A percentile compares a stretch with the other conserved stretches of the same genome.
phyloP scores from a whole-genome alignment of 108 stramenopile species.

The Cyclotella baltica region DNA sequence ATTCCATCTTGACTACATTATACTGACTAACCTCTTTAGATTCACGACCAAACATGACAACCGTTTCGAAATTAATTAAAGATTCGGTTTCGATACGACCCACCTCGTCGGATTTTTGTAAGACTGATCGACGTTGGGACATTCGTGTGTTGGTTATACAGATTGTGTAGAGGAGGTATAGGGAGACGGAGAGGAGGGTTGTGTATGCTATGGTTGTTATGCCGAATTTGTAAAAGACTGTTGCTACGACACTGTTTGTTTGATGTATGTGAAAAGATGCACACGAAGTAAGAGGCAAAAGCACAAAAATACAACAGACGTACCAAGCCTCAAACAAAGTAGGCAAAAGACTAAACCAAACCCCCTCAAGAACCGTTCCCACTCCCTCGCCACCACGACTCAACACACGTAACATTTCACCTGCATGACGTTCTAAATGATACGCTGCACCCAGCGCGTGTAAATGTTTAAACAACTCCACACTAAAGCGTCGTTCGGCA shows the following conservation, averaged over 20 bases:
- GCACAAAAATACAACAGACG: no score
- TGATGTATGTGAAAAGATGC: no score
- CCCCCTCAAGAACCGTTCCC: conserved; percentile 36
- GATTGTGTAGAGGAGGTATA: conserved; percentile 43
- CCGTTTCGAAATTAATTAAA: conserved; percentile 58
- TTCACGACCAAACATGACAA: conserved; percentile 57
- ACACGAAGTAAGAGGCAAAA: no score
- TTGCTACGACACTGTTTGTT: conserved; percentile 42
- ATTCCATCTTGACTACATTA: conserved; percentile 36
- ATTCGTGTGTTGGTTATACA: conserved; percentile 45
- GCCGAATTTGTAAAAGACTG: conserved; percentile 54
- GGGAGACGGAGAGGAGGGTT: conserved; percentile 33
- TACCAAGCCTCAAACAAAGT: conserved; percentile 54
- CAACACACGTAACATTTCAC: conserved; percentile 44
- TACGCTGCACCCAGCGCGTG: conserved; percentile 42
- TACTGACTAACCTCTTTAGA: conserved; percentile 44
- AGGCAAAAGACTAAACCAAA: conserved; percentile 47
- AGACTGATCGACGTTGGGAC: conserved; percentile 31
- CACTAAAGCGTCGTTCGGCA: conserved; percentile 51
- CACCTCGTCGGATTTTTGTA: conserved; percentile 51
- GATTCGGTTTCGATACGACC: conserved; percentile 58
- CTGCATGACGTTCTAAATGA: conserved; percentile 54
- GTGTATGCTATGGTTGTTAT: conserved; percentile 36
- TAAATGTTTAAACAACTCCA: conserved; percentile 44
- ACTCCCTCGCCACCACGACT: conserved; percentile 49